Percentiles rank a stretch among this genome's conserved stretches.
phyloP scores from a whole-genome alignment of 225 moss, liverwort and hornwort genomes.

The Sphagnum tenellum region DNA sequence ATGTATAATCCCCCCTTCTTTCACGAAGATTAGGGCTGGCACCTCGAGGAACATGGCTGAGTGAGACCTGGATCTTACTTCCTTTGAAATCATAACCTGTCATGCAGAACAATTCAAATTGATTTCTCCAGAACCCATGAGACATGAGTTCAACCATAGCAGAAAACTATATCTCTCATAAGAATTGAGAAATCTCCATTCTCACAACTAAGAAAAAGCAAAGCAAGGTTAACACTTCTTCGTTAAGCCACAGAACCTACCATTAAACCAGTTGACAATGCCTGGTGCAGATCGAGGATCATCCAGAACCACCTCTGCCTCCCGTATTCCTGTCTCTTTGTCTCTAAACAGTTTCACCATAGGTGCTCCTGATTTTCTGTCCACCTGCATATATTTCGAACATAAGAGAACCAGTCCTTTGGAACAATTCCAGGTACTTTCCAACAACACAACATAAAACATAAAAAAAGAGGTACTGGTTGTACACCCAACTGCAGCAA shows the following conservation, averaged over 20 bases:
- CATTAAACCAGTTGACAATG: conserved; percentile 97
- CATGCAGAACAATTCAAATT: neutral
- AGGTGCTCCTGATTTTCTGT: conserved; percentile 82
- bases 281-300: conserved; percentile 93
- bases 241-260: conserved; percentile 17
- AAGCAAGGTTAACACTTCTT: too few relatives aligned
- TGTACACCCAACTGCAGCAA: neutral
- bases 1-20: conserved; percentile 55
- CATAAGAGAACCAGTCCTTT: too few relatives aligned
- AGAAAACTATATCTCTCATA: too few relatives aligned
- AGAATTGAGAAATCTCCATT: too few relatives aligned
- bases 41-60: conserved; percentile 52
- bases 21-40: conserved; percentile 69
- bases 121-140: too few relatives aligned
- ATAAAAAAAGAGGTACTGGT: too few relatives aligned
- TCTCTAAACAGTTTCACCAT: conserved; percentile 91
- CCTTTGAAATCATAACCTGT: conserved; percentile 97
- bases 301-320: conserved; percentile 93
- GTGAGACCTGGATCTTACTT: conserved; percentile 95
- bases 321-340: conserved; percentile 72
- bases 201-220: too few relatives aligned
- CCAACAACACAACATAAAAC: too few relatives aligned
- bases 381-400: conserved; percentile 35
- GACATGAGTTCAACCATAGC: too few relatives aligned
- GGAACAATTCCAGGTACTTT: too few relatives aligned